phyloP scores from a whole-genome alignment of 306 rosid species.

The Vigna reflexopilosa region DNA sequence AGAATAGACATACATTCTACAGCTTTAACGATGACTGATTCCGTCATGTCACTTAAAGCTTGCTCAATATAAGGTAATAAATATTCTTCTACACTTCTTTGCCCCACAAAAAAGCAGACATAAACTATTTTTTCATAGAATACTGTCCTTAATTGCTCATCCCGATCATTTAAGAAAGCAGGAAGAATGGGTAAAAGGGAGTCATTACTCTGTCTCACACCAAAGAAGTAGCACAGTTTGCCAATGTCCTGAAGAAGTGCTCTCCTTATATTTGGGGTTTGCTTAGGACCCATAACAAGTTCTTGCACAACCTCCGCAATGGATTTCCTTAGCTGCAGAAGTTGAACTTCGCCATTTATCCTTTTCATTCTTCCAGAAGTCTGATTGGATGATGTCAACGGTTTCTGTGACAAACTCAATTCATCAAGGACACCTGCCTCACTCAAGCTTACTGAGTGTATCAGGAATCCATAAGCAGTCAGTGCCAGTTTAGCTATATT shows the following conservation, averaged over 20 bases:
- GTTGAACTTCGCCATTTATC: constrained; percentile 75
- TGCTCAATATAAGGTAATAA: constrained; percentile 97
- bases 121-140: constrained; percentile 93
- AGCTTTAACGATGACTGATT: constrained; percentile 89
- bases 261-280: constrained; percentile 96
- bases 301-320: constrained; percentile 98
- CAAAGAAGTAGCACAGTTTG: constrained; percentile 92
- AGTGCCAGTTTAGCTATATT: constrained; percentile 91
- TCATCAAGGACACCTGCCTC: constrained; percentile 98
- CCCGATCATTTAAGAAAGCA: constrained; percentile 93
- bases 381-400: constrained; percentile 61
- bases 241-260: constrained; percentile 96
- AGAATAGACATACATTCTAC: constrained; percentile 87
- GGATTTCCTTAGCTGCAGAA: constrained; percentile 83
- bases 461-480: constrained; percentile 92
- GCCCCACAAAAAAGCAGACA: constrained; percentile 96
- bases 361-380: constrained; percentile 68
- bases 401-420: constrained; percentile 65
- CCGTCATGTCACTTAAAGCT: constrained; percentile 80
- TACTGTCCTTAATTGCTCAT: constrained; percentile 89
- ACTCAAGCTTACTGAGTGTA: constrained; percentile 91
- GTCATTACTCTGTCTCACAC: constrained; percentile 96
- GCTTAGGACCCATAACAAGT: constrained; percentile 99
- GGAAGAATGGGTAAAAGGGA: constrained; percentile 94
- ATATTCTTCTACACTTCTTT: constrained; percentile 99